These are phyloP conservation scores for Pleurotus pulmonarius DNA, from an alignment of 768 basidiomycete species.

Conservation along the genomic window DNA sequence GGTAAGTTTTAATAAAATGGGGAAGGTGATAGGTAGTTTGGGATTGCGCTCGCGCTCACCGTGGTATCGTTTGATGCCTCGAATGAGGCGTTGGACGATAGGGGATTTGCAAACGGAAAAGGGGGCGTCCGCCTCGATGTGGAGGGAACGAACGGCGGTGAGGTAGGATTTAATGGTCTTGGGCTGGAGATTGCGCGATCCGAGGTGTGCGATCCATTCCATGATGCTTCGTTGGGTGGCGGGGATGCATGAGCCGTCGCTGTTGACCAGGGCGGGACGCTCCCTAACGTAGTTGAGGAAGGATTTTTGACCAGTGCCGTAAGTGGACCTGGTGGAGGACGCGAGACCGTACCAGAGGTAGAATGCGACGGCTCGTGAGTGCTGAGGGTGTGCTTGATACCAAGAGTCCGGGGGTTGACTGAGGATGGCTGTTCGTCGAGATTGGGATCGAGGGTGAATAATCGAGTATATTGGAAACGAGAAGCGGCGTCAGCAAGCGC, in stretches of 20 bases:
- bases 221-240: conserved; percentile 10
- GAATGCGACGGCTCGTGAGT: too few species aligned
- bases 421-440: conserved; percentile 14
- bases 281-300: conserved; percentile 23
- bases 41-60: conserved; percentile 10
- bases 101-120: conserved; percentile 11
- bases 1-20: conserved; percentile 15
- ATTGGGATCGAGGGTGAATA: conserved; percentile 20
- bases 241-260: conserved; percentile 12
- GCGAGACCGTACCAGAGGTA: too few species aligned
- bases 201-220: conserved; percentile 17
- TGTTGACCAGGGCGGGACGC: conserved; percentile 10
- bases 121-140: conserved; percentile 19
- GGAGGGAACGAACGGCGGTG: conserved; percentile 18
- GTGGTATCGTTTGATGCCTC: conserved; percentile 16
- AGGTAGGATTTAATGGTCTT: conserved; percentile 24
- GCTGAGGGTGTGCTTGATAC: too few species aligned
- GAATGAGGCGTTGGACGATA: conserved; percentile 12
- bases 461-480: conserved; percentile 19
- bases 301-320: conserved; percentile 14
- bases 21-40: conserved; percentile 20
- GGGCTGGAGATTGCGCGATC: conserved; percentile 9
- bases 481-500: conserved; percentile 23
- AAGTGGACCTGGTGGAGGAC: not conserved
- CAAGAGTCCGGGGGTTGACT: conserved; percentile 8